These are phyloP conservation scores for Pleurotus cornucopiae DNA, from an alignment of 768 basidiomycete genomes.

Conservation along the genomic window DNA sequence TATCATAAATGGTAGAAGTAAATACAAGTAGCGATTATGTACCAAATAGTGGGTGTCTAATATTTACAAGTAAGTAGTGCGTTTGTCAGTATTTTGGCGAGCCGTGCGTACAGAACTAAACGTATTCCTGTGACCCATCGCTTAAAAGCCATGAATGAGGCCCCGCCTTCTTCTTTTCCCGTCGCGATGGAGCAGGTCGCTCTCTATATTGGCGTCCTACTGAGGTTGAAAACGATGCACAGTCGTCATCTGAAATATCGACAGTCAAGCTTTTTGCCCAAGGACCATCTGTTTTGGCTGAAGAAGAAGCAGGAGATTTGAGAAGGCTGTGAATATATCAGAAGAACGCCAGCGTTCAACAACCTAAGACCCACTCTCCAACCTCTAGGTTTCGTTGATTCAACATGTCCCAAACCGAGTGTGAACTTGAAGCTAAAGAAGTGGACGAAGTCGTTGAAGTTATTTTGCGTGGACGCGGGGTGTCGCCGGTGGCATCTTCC, in stretches of 20 bases:
- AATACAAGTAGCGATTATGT: background rate
- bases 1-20: background rate
- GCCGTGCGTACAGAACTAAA: no score
- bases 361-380: no score
- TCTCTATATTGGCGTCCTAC: background rate
- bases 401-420: background rate
- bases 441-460: background rate
- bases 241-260: background rate
- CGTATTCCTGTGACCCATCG: background rate
- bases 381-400: background rate
- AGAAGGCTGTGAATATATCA: no score
- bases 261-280: background rate
- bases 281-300: background rate
- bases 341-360: no score
- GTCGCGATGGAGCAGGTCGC: background rate
- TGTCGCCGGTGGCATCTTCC: background rate
- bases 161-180: background rate
- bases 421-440: background rate
- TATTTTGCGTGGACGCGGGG: background rate
- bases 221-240: background rate
- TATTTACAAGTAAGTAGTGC: no score
- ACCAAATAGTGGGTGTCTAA: no score
- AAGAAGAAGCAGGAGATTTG: no score
- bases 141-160: conserved; percentile 1
- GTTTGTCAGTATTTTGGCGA: no score